phyloP scores from a whole-genome alignment of 805 yeast species.

The Zygoascus ofunaensis region DNA sequence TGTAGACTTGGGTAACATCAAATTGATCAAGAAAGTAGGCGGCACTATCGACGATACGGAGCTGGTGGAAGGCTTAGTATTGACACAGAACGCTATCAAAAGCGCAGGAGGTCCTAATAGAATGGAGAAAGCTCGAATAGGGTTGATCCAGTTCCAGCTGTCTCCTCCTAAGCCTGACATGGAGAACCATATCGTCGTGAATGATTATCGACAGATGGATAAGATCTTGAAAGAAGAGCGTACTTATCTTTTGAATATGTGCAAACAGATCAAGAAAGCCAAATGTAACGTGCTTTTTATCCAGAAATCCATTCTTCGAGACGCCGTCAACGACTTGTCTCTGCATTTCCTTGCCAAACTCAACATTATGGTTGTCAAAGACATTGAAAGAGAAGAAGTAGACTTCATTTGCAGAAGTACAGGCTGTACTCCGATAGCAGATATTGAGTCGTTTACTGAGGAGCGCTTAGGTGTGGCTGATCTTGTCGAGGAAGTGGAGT shows the following conservation, averaged over 20 bases:
- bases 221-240: constrained; percentile 96
- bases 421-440: constrained; percentile 95
- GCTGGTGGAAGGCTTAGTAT: constrained; percentile 77
- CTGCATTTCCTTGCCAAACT: constrained; percentile 89
- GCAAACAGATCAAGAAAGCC: constrained; percentile 93
- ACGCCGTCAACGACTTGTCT: constrained; percentile 90
- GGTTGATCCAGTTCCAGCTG: constrained; percentile 83
- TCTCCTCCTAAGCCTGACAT: constrained; percentile 97
- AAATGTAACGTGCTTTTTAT: constrained; percentile 88
- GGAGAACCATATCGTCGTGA: constrained; percentile 95
- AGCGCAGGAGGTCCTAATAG: constrained; percentile 92
- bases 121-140: constrained; percentile 88
- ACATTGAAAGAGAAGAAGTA: constrained; percentile 91
- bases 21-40: constrained; percentile 88
- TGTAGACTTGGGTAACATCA: constrained; percentile 81
- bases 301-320: constrained; percentile 88
- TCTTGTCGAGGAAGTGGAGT: constrained; percentile 80
- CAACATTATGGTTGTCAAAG: constrained; percentile 89
- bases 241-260: constrained; percentile 85
- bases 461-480: constrained; percentile 90
- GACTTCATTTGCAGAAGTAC: constrained; percentile 80
- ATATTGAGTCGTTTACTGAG: constrained; percentile 85
- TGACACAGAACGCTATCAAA: constrained; percentile 83
- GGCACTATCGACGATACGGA: constrained; percentile 97
- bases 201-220: constrained; percentile 98